phyloP scores from a whole-genome alignment of 345 rosid genomes.

The Physaria fendleri region DNA sequence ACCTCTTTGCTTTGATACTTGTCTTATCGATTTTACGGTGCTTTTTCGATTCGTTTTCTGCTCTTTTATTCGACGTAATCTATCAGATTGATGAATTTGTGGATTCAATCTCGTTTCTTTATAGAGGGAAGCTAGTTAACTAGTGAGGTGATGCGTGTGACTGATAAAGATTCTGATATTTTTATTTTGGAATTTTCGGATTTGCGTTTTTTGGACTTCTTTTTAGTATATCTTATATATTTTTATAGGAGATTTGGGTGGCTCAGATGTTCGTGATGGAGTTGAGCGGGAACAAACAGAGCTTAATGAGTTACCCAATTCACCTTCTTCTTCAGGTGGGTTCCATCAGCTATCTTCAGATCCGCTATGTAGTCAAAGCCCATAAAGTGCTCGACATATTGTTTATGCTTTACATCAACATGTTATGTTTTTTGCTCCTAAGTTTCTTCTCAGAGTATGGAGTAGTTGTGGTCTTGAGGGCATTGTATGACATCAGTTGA shows the following conservation, averaged over 20 bases:
- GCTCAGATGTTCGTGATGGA: constrained; percentile 62
- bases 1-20: neutral
- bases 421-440: constrained; percentile 55
- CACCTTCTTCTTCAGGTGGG: constrained; percentile 99
- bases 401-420: constrained; percentile 32
- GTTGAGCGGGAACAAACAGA: constrained; percentile 52
- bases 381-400: constrained; percentile 54
- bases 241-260: constrained; percentile 76
- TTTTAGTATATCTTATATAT: neutral
- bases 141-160: neutral
- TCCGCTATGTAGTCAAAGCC: constrained; percentile 72
- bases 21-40: neutral
- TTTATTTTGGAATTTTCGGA: neutral
- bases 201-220: neutral
- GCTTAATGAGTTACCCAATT: constrained; percentile 74
- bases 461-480: constrained; percentile 70
- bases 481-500: constrained; percentile 59
- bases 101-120: neutral
- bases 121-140: neutral
- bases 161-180: neutral
- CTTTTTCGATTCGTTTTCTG: neutral
- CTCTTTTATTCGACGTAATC: neutral
- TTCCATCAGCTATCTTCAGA: constrained; percentile 87
- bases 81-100: neutral
- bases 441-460: constrained; percentile 58